phyloP scores from a whole-genome alignment of 2,329 filamentous ascomycete genomes.

The Alternaria longipes region DNA sequence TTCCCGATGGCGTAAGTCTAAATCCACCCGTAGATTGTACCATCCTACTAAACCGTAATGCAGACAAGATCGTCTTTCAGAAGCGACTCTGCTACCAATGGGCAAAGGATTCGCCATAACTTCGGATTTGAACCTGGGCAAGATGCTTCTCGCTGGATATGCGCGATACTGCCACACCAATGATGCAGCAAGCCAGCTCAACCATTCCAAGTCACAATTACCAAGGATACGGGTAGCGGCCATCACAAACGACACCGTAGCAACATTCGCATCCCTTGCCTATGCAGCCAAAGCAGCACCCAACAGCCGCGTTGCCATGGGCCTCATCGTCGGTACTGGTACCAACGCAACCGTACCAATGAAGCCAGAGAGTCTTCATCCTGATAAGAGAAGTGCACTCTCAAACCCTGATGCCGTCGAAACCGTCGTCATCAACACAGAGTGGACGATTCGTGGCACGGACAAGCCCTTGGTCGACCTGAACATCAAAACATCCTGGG shows the following conservation, averaged over 20 bases:
- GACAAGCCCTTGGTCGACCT: constrained; percentile 71
- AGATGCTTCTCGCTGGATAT: constrained; percentile 68
- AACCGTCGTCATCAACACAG: constrained; percentile 82
- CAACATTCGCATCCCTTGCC: constrained; percentile 79
- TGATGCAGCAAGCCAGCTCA: constrained; percentile 35
- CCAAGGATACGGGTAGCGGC: constrained; percentile 76
- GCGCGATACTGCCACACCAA: constrained; percentile 59
- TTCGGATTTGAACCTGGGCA: constrained; percentile 67
- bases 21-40: neutral
- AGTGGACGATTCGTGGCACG: constrained; percentile 83
- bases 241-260: constrained; percentile 83
- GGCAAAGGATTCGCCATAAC: constrained; percentile 75
- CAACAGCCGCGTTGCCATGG: constrained; percentile 76
- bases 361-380: constrained; percentile 68
- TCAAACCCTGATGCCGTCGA: constrained; percentile 55
- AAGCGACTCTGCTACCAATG: constrained; percentile 73
- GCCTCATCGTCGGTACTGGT: constrained; percentile 82
- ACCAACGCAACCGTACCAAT: constrained; percentile 83
- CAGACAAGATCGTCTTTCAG: constrained; percentile 67
- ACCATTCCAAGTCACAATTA: constrained; percentile 28
- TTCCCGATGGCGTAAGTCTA: constrained; percentile 67
- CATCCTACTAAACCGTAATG: constrained; percentile 18
- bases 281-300: constrained; percentile 71
- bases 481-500: constrained; percentile 75
- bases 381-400: constrained; percentile 63